These are phyloP conservation scores for Eragrostis curvula DNA, from an alignment of 176 grass and related monocot species.

Conservation along the genomic window DNA sequence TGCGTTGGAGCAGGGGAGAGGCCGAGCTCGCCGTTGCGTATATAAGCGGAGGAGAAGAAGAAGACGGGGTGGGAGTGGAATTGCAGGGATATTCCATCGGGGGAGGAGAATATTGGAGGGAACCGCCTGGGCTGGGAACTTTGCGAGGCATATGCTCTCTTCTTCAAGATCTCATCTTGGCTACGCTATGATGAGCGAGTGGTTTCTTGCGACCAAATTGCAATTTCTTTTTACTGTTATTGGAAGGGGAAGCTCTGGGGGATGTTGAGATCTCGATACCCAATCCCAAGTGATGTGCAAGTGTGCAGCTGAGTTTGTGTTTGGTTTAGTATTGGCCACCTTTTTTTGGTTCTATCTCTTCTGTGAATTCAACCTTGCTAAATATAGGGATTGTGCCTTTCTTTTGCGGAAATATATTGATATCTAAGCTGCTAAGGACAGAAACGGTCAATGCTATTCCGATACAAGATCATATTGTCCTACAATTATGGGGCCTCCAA, in stretches of 20 bases:
- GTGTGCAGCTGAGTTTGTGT: neutral
- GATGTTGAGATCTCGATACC: neutral
- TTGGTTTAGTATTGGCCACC: neutral
- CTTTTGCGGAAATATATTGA: neutral
- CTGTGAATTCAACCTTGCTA: neutral
- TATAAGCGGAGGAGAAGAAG: constrained; percentile 30
- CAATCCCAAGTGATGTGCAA: neutral
- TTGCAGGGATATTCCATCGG: constrained; percentile 52
- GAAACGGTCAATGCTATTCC: neutral
- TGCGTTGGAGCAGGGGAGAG: constrained; percentile 6
- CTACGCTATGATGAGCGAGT: neutral
- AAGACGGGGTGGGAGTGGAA: neutral
- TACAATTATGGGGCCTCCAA: neutral
- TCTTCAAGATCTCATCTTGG: constrained; percentile 8
- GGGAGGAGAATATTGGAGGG: constrained; percentile 50
- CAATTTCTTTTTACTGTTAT: constrained; percentile 24
- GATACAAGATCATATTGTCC: neutral
- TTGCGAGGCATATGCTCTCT: constrained; percentile 46
- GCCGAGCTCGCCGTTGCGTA: constrained; percentile 19
- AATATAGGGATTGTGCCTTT: neutral
- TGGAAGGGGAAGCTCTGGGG: neutral
- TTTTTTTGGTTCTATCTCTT: neutral
- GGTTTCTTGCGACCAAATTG: neutral
- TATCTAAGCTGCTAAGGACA: neutral
- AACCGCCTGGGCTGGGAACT: constrained; percentile 40